Conservation (phyloP, 2,329 filamentous ascomycete genomes). For the Ophiostoma sp. region DNA sequence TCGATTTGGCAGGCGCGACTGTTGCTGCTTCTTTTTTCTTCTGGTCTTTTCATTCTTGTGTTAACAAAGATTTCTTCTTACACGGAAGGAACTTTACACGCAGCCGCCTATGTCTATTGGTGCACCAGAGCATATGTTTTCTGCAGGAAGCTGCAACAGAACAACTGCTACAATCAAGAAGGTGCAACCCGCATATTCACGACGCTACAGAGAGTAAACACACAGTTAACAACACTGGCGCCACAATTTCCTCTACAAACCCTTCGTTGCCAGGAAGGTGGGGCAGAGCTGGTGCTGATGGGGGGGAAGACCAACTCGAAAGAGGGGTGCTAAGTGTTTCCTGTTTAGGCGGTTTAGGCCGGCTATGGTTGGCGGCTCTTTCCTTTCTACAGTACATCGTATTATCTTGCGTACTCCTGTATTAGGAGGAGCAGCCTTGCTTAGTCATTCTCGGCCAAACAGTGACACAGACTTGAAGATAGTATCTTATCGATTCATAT, state of each 20-base stretch:
- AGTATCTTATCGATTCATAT: not conserved
- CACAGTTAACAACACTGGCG: conserved; percentile 4
- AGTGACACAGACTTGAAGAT: not conserved
- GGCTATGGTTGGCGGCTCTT: conserved; percentile 1
- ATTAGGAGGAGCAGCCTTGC: not conserved
- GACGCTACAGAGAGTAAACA: conserved; percentile 1
- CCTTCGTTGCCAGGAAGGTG: conserved; percentile 28
- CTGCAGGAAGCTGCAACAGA: not conserved
- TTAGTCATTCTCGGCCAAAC: not conserved
- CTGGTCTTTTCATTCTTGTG: not conserved
- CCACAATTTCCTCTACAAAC: conserved; percentile 8
- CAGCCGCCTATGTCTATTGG: not conserved
- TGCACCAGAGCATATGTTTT: not conserved
- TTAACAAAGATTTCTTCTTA: not conserved
- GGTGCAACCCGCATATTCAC: conserved; percentile 18
- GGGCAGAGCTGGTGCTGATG: conserved; percentile 20
- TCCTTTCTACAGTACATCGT: not conserved
- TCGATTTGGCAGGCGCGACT: conserved; percentile 15
- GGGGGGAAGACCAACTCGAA: not conserved
- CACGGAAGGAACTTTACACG: not conserved
- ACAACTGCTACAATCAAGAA: not conserved
- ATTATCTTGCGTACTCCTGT: not conserved
- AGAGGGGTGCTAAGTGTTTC: conserved; percentile 31
- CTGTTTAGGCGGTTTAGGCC: conserved; percentile 36
- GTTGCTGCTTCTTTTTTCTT: not conserved